Conservation (phyloP, 345 rosid species). For the Heritiera littoralis region DNA sequence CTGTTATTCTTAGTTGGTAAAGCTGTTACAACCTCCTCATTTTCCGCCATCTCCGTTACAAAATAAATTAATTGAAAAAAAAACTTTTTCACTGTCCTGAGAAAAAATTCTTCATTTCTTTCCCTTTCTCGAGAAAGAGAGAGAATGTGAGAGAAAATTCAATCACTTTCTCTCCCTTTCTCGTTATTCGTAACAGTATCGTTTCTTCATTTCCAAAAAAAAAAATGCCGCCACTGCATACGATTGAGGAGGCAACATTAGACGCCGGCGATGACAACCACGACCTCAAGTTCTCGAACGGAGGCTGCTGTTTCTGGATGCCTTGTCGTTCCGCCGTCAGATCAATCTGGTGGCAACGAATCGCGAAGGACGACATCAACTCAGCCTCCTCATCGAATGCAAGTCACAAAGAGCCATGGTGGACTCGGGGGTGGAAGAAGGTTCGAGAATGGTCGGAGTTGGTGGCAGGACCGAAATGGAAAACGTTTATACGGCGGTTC, state of each 20-base stretch:
- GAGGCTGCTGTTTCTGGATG: conserved; percentile 46
- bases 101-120: neutral
- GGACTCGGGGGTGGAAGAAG: conserved; percentile 47
- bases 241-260: neutral
- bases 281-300: conserved; percentile 30
- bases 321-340: conserved; percentile 33
- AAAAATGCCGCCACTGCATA: conserved; percentile 25
- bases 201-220: neutral
- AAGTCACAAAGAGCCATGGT: conserved; percentile 32
- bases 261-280: conserved; percentile 37
- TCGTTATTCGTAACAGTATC: neutral
- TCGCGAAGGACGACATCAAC: conserved; percentile 31
- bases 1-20: neutral
- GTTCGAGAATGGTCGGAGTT: conserved; percentile 56
- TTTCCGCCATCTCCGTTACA: neutral
- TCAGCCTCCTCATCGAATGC: conserved; percentile 4
- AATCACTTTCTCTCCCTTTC: conserved; percentile 25
- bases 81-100: neutral
- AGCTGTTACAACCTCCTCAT: neutral
- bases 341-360: conserved; percentile 48
- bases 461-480: conserved; percentile 54
- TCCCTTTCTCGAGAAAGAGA: neutral
- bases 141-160: conserved; percentile 9
- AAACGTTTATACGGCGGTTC: conserved; percentile 48
- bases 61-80: neutral